phyloP scores from a whole-genome alignment of 2,329 filamentous ascomycete species.

The Ascochyta clinopodiicola region DNA sequence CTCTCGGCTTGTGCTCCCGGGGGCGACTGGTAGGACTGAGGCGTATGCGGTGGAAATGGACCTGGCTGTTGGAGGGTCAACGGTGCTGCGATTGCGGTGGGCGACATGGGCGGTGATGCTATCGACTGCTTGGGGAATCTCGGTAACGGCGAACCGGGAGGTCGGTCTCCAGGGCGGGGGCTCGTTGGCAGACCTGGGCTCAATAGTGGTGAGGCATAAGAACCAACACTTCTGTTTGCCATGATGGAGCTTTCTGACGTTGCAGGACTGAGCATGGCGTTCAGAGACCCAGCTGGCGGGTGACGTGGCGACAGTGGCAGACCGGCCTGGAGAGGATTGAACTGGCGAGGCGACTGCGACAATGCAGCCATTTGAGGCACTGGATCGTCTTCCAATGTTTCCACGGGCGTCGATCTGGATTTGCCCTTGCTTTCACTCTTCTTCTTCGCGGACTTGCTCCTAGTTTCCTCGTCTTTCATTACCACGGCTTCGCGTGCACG shows the following conservation, averaged over 20 bases:
- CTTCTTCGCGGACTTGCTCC: slow-evolving; percentile 77
- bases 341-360: slow-evolving; percentile 39
- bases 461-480: slow-evolving; percentile 70
- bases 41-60: slow-evolving; percentile 73
- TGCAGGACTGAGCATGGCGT: slow-evolving; percentile 59
- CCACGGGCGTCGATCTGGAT: slow-evolving; percentile 34
- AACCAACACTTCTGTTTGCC: slow-evolving; percentile 49
- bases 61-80: slow-evolving; percentile 76
- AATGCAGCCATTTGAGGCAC: slow-evolving; percentile 27
- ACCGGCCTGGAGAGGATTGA: slow-evolving; percentile 40
- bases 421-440: slow-evolving; percentile 61
- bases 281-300: slow-evolving; percentile 46
- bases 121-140: slow-evolving; percentile 63
- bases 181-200: slow-evolving; percentile 70
- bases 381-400: slow-evolving; percentile 23
- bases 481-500: slow-evolving; percentile 74
- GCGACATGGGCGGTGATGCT: slow-evolving; percentile 73
- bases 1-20: slow-evolving; percentile 50
- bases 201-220: slow-evolving; percentile 57
- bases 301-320: slow-evolving; percentile 49
- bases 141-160: slow-evolving; percentile 65
- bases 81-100: slow-evolving; percentile 68
- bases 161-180: slow-evolving; percentile 66
- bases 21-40: slow-evolving; percentile 66
- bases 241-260: slow-evolving; percentile 49